Conservation (phyloP, 352 stramenopile species). For the Thalassiosira ordinaria region DNA sequence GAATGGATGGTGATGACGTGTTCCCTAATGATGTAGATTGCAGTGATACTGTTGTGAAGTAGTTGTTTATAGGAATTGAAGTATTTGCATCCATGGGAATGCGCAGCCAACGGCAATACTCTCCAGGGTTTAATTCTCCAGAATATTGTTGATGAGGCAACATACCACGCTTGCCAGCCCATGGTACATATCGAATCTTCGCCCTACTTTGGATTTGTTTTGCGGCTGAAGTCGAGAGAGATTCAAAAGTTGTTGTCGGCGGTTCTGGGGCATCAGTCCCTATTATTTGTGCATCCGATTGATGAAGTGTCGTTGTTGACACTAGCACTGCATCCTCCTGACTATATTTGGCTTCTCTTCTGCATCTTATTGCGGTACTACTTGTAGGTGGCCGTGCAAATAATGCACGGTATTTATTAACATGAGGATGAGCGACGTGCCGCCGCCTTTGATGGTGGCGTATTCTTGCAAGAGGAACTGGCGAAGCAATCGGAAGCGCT, state of each 20-base stretch:
- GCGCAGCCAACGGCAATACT: slow-evolving; percentile 33
- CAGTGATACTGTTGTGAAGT: slow-evolving; percentile 1
- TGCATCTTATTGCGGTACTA: not conserved
- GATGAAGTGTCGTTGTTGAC: too few relatives aligned
- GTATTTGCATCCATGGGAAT: not conserved
- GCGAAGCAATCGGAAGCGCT: not conserved
- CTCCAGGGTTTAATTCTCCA: slow-evolving; percentile 7
- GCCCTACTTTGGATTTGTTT: not conserved
- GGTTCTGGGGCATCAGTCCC: not conserved
- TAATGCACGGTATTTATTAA: not conserved
- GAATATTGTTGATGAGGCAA: slow-evolving; percentile 41
- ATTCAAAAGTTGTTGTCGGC: not conserved
- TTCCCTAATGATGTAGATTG: not conserved
- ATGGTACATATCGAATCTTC: slow-evolving; percentile 6
- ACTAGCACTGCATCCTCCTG: too few relatives aligned
- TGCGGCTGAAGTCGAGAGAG: not conserved
- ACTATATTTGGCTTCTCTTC: not conserved
- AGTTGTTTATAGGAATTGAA: slow-evolving; percentile 3
- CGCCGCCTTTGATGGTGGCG: not conserved
- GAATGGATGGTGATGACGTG: too few relatives aligned
- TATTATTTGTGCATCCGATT: too few relatives aligned
- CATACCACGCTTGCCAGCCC: slow-evolving; percentile 18
- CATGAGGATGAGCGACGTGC: too few relatives aligned
- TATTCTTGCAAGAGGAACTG: not conserved
- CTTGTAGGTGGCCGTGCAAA: not conserved